These are phyloP conservation scores for Xylariaceae sp. DNA, from an alignment of 2,329 filamentous ascomycete species.

Conservation along the genomic window DNA sequence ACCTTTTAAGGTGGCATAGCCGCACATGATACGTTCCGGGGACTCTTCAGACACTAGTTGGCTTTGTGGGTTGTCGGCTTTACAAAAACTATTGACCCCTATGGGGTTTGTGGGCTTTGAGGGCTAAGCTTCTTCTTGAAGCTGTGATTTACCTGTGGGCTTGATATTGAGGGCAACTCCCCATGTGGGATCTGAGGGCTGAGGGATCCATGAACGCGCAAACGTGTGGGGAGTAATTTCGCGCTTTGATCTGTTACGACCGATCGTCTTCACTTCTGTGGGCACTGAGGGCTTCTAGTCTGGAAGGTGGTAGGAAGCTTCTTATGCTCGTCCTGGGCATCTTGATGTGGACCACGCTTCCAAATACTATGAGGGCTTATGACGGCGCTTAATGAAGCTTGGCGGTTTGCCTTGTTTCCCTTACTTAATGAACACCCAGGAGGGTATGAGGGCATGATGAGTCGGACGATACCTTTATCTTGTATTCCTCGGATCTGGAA, in stretches of 20 bases:
- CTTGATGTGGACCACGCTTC: slow-evolving; percentile 31
- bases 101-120: slow-evolving; percentile 47
- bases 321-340: slow-evolving; percentile 24
- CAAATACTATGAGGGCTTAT: slow-evolving; percentile 31
- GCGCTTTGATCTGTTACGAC: slow-evolving; percentile 20
- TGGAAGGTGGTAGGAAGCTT: slow-evolving; percentile 32
- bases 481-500: slow-evolving; percentile 6
- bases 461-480: slow-evolving; percentile 3
- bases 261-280: slow-evolving; percentile 28
- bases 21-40: slow-evolving; percentile 40
- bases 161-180: slow-evolving; percentile 35
- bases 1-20: slow-evolving; percentile 43
- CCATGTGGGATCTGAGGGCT: slow-evolving; percentile 30
- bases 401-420: slow-evolving; percentile 12
- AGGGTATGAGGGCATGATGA: not conserved
- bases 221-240: slow-evolving; percentile 20
- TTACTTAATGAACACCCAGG: slow-evolving; percentile 3
- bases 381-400: slow-evolving; percentile 32
- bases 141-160: slow-evolving; percentile 53
- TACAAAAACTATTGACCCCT: slow-evolving; percentile 39
- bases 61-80: slow-evolving; percentile 55
- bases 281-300: slow-evolving; percentile 32
- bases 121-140: slow-evolving; percentile 41
- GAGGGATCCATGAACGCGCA: slow-evolving; percentile 22
- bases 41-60: slow-evolving; percentile 43